Conservation (phyloP, 495 filamentous ascomycete genomes). For the Paragyromitra xinjiangensis region DNA sequence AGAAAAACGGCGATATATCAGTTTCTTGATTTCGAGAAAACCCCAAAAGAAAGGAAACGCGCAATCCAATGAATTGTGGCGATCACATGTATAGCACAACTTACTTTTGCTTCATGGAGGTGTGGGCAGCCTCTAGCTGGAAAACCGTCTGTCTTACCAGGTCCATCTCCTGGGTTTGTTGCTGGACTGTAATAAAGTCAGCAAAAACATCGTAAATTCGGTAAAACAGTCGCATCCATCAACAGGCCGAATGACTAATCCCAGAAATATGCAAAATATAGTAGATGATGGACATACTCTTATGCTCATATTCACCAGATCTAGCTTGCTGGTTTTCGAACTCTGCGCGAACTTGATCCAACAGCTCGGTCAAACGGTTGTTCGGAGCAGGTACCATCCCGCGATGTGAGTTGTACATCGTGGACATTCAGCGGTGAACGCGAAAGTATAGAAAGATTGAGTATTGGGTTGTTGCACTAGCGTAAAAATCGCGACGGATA, state of each 20-base stretch:
- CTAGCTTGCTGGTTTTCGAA: conserved; percentile 83
- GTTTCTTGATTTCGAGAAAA: neutral
- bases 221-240: conserved; percentile 7
- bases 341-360: conserved; percentile 88
- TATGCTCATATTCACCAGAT: conserved; percentile 84
- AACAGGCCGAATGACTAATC: conserved; percentile 5
- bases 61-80: neutral
- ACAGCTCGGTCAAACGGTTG: conserved; percentile 84
- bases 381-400: conserved; percentile 78
- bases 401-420: conserved; percentile 87
- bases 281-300: conserved; percentile 70
- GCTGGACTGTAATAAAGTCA: conserved; percentile 69
- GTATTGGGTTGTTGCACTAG: conserved; percentile 5
- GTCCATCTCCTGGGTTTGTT: conserved; percentile 91
- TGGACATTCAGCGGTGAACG: conserved; percentile 65
- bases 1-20: conserved; percentile 19
- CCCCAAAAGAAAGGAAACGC: neutral
- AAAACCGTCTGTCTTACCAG: conserved; percentile 90
- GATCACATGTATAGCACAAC: conserved; percentile 51
- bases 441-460: conserved; percentile 28
- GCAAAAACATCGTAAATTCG: conserved; percentile 38
- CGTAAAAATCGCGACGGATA: conserved; percentile 33
- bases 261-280: conserved; percentile 2
- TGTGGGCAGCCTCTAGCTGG: conserved; percentile 85
- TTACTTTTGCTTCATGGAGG: conserved; percentile 88